phyloP scores from a whole-genome alignment of 2,329 filamentous ascomycete genomes.

The Aspergillus udagawae region DNA sequence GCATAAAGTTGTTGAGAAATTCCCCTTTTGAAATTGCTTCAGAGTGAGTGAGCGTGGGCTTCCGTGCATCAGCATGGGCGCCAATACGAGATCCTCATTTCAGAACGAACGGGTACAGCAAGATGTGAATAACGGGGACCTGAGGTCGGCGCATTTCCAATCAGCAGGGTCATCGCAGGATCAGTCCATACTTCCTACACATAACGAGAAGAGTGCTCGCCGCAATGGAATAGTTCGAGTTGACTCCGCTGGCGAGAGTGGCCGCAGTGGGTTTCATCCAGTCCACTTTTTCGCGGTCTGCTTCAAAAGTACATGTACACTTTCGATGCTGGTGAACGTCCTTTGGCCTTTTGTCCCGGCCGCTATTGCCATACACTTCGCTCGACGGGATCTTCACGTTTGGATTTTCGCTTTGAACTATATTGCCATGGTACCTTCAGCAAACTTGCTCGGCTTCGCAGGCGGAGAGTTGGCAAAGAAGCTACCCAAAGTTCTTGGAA shows the following conservation, averaged over 20 bases:
- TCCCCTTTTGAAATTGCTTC: background rate
- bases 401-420: conserved; percentile 68
- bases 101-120: conserved; percentile 5
- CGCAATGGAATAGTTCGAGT: conserved; percentile 30
- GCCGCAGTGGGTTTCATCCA: conserved; percentile 62
- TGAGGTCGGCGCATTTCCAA: conserved; percentile 8
- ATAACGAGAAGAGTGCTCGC: conserved; percentile 16
- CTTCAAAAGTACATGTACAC: conserved; percentile 59
- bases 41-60: background rate
- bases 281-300: conserved; percentile 60
- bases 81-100: conserved; percentile 9
- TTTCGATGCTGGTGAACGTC: conserved; percentile 64
- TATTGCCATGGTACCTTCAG: conserved; percentile 72
- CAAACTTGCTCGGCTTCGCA: conserved; percentile 71
- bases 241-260: conserved; percentile 59
- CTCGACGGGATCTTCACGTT: conserved; percentile 54
- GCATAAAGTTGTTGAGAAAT: background rate
- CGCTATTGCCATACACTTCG: conserved; percentile 63
- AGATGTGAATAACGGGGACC: background rate
- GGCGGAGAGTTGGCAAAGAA: conserved; percentile 70
- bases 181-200: conserved; percentile 23
- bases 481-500: conserved; percentile 63
- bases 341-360: conserved; percentile 73
- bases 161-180: conserved; percentile 12
- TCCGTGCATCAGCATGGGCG: conserved; percentile 9